A percentile compares a stretch with the other conserved stretches of the same genome.
phyloP scores from a whole-genome alignment of 179 eudicot species.

The Amaranthus tricolor region DNA sequence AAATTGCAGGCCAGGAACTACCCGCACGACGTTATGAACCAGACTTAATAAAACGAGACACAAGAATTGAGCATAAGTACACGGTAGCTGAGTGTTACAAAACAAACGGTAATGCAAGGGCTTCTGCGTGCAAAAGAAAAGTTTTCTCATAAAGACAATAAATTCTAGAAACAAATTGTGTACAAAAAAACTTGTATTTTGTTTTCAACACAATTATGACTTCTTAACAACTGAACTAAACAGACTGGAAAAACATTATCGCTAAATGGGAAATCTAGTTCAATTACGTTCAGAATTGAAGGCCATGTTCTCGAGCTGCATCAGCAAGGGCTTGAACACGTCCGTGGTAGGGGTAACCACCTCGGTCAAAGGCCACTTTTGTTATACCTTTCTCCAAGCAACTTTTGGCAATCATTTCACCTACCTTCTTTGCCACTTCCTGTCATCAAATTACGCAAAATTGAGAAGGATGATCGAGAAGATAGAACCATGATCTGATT shows the following conservation, averaged over 20 bases:
- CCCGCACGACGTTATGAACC: too few relatives aligned
- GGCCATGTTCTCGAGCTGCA: conserved; percentile 89
- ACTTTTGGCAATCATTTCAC: conserved; percentile 72
- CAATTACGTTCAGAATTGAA: conserved; percentile 49
- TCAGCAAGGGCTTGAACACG: conserved; percentile 88
- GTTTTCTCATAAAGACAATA: not conserved
- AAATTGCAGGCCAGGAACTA: too few relatives aligned
- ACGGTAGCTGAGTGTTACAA: not conserved
- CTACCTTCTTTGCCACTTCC: conserved; percentile 87
- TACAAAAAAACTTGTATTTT: not conserved
- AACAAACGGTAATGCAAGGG: not conserved
- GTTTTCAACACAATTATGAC: conserved; percentile 1
- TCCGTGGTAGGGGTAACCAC: conserved; percentile 91
- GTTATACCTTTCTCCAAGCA: conserved; percentile 90
- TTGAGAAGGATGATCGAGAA: not conserved
- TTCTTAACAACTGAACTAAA: conserved; percentile 13
- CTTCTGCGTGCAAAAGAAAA: not conserved
- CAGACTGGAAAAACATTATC: conserved; percentile 10
- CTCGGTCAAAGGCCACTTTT: conserved; percentile 86
- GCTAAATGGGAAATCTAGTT: conserved; percentile 7
- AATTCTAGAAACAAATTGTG: not conserved
- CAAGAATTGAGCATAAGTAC: not conserved
- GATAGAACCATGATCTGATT: not conserved
- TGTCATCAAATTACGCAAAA: conserved; percentile 22
- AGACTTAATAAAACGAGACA: not conserved